phyloP scores from a whole-genome alignment of 805 yeast genomes.

The Candida andamanensis region DNA sequence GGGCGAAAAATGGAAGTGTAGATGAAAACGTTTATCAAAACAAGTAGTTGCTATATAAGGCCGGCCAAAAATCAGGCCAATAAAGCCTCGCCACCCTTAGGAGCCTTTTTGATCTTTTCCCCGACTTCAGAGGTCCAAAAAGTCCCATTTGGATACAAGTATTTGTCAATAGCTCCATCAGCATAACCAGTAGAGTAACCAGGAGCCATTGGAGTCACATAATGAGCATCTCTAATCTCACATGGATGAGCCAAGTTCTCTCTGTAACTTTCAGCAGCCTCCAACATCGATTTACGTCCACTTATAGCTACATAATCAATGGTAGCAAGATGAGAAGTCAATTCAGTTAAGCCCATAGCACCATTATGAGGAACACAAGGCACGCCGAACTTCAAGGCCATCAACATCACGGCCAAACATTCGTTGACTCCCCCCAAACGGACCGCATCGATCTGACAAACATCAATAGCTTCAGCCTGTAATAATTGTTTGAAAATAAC shows the following conservation, averaged over 20 bases:
- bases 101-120: slow-evolving; percentile 10
- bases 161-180: slow-evolving; percentile 12
- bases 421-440: slow-evolving; percentile 13
- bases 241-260: slow-evolving; percentile 12
- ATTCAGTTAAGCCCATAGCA: slow-evolving; percentile 14
- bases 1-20: too few relatives aligned
- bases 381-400: slow-evolving; percentile 12
- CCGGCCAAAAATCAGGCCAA: too few relatives aligned
- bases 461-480: slow-evolving; percentile 14
- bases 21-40: too few relatives aligned
- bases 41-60: too few relatives aligned
- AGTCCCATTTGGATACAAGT: slow-evolving; percentile 10
- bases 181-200: slow-evolving; percentile 14
- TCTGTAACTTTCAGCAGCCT: slow-evolving; percentile 14
- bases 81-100: slow-evolving; percentile 12
- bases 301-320: slow-evolving; percentile 12
- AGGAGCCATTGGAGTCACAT: slow-evolving; percentile 14
- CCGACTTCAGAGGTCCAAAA: slow-evolving; percentile 17
- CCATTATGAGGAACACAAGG: slow-evolving; percentile 15
- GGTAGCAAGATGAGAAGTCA: slow-evolving; percentile 12
- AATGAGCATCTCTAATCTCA: slow-evolving; percentile 12
- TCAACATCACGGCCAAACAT: slow-evolving; percentile 14
- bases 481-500: slow-evolving; percentile 13
- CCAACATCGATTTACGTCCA: slow-evolving; percentile 13
- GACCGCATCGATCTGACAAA: slow-evolving; percentile 14